Base-by-base conservation (phyloP, 768 basidiomycete species). In the Lentinus brumalis region DNA sequence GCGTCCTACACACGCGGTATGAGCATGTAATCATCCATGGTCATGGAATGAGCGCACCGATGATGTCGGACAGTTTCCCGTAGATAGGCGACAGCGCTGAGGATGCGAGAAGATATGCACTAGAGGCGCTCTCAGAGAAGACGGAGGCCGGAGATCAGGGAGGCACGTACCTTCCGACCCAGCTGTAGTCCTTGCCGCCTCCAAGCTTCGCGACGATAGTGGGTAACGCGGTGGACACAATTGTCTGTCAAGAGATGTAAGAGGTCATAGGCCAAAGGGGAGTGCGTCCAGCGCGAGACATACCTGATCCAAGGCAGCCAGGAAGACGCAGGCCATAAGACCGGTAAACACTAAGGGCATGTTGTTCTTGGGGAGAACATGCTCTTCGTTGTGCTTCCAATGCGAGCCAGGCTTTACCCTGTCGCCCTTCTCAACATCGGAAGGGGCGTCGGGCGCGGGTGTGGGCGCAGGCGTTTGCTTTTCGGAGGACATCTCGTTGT, bases 91-190 rank as follows among this genome's bases (percentile, higher is more conserved):
- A 80, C 11, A 91, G 75, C 3, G 88, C 78, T 6, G 85, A 85
- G 5, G 86, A 84, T 0, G 87, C 81, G 21, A 94, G 82, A 26
- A 94, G 75, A 69, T 93, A 94, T 31, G 91, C 85, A 67, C 91
- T 91, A 55, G 21, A 31, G 10, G 35, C 35, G 35, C 35, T 35
- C 35, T 35, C 18, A 49, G 5, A 29, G 31, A 58, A n/a, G 30
- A 32, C 38, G 40, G 14, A 30, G 32, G 15, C 10, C 14, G 26
- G 29, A 5, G 32, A 55, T 50, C 29, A 12, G 49, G 21, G 21
- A 14, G n/a, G 31, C 29, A 65, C 66, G 14, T 53, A 78, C 78
- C 74, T 80, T 45, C 80, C 79, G 9, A 83, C 79, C 83, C 82
- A 83, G 14, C 78, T 74, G 60, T 83, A 83, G 7, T 78, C 76